Conservation (phyloP, 2,329 filamentous ascomycete genomes). For the Dothidotthia symphoricarpi region DNA sequence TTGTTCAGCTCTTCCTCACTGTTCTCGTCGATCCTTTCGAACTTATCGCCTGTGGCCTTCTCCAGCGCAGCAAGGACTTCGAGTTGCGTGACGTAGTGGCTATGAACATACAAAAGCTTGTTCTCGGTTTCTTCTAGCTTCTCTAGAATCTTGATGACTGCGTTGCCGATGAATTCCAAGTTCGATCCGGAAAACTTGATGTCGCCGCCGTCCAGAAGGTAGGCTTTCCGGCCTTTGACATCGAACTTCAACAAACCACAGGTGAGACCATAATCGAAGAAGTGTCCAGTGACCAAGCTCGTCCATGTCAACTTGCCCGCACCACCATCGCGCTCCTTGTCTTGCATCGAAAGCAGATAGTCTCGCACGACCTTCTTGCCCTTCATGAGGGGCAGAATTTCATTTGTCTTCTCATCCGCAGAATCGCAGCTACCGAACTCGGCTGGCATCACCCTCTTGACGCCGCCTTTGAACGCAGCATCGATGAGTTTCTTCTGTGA, state of each 20-base stretch:
- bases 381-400: slow-evolving; percentile 54
- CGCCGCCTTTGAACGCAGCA: slow-evolving; percentile 58
- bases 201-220: slow-evolving; percentile 58
- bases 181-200: slow-evolving; percentile 55
- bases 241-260: slow-evolving; percentile 55
- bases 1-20: slow-evolving; percentile 31
- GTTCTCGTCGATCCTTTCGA: slow-evolving; percentile 47
- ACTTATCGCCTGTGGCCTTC: slow-evolving; percentile 53
- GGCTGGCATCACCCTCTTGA: slow-evolving; percentile 61
- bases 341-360: slow-evolving; percentile 50
- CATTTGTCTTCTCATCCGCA: slow-evolving; percentile 41
- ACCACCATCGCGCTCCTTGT: slow-evolving; percentile 39
- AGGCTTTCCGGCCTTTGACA: slow-evolving; percentile 51
- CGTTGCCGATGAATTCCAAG: slow-evolving; percentile 53
- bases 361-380: slow-evolving; percentile 48
- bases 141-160: slow-evolving; percentile 54
- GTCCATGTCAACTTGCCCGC: slow-evolving; percentile 57
- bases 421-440: slow-evolving; percentile 56
- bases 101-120: slow-evolving; percentile 58
- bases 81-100: slow-evolving; percentile 59
- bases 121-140: slow-evolving; percentile 52
- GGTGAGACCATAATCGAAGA: slow-evolving; percentile 61
- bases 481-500: slow-evolving; percentile 56
- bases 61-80: slow-evolving; percentile 58
- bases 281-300: slow-evolving; percentile 57